Conservation (phyloP, 1,284 basidiomycete genomes). For the Ceratobasidium sp. region DNA sequence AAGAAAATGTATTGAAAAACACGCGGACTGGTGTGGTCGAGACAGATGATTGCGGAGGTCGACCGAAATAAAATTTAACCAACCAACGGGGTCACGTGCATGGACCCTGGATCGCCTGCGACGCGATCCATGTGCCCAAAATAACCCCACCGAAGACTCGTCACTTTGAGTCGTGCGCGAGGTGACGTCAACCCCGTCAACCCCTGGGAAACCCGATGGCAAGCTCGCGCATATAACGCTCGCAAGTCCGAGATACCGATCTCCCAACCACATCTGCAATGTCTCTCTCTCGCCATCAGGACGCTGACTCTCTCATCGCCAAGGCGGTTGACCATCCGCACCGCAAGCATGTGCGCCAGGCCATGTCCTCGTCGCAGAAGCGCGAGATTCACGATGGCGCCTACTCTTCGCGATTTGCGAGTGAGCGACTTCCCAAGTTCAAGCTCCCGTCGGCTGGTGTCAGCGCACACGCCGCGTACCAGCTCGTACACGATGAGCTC, state of each 20-base stretch:
- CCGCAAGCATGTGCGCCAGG: slow-evolving; percentile 15
- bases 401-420: slow-evolving; percentile 36
- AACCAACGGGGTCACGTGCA: too few relatives aligned
- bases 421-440: slow-evolving; percentile 64
- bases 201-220: too few relatives aligned
- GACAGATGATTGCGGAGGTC: too few relatives aligned
- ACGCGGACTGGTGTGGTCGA: too few relatives aligned
- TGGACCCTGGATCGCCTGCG: too few relatives aligned
- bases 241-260: neutral
- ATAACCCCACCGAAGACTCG: too few relatives aligned
- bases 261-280: neutral
- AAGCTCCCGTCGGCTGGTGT: slow-evolving; percentile 68
- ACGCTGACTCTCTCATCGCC: slow-evolving; percentile 34
- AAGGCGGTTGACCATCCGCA: slow-evolving; percentile 38
- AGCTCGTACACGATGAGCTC: slow-evolving; percentile 86
- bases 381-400: slow-evolving; percentile 38
- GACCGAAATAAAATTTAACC: too few relatives aligned
- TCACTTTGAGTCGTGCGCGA: too few relatives aligned
- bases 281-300: slow-evolving; percentile 35
- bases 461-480: slow-evolving; percentile 67
- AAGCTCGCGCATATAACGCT: slow-evolving; percentile 21
- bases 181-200: too few relatives aligned
- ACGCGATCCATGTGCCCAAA: too few relatives aligned
- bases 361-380: neutral
- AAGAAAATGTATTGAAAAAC: too few relatives aligned